Percentiles rank a stretch among this genome's conserved stretches.
These are phyloP conservation scores for Septoria linicola DNA, from an alignment of 2,329 filamentous ascomycete species.

Conservation along the genomic window DNA sequence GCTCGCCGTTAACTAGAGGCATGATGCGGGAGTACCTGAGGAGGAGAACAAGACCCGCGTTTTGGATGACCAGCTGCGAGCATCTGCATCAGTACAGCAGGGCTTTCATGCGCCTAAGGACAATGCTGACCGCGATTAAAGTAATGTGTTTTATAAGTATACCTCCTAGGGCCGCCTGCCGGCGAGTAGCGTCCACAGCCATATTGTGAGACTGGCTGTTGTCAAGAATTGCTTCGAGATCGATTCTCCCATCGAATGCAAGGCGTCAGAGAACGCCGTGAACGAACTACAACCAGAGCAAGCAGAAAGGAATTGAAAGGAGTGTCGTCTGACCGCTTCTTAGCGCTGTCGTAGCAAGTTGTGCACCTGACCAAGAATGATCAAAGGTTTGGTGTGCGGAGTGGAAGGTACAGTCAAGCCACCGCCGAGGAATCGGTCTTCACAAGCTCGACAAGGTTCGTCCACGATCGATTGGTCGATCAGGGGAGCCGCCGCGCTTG, in stretches of 20 bases:
- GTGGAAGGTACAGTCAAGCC: slow-evolving; percentile 9
- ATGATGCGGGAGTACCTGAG: slow-evolving; percentile 95
- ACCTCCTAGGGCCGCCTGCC: slow-evolving; percentile 45
- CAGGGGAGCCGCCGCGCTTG: neutral
- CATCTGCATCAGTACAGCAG: slow-evolving; percentile 14
- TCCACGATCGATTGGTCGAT: slow-evolving; percentile 8
- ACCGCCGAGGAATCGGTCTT: slow-evolving; percentile 1
- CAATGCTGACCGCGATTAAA: slow-evolving; percentile 55
- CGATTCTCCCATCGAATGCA: slow-evolving; percentile 9
- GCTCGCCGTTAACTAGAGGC: slow-evolving; percentile 77
- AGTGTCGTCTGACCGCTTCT: slow-evolving; percentile 19
- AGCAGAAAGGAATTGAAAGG: slow-evolving; percentile 6
- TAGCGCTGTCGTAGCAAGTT: neutral
- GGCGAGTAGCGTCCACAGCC: slow-evolving; percentile 22
- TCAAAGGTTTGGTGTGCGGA: neutral
- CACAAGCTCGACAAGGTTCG: neutral
- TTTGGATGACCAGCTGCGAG: slow-evolving; percentile 71
- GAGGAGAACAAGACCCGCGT: slow-evolving; percentile 75
- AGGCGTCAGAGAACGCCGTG: neutral
- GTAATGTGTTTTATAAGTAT: slow-evolving; percentile 68
- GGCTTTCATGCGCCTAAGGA: slow-evolving; percentile 13
- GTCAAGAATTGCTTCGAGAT: slow-evolving; percentile 6
- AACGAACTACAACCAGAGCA: neutral
- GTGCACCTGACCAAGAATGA: slow-evolving; percentile 3
- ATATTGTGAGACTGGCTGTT: slow-evolving; percentile 13